Conservation (phyloP, 1,139 yeast species). For the Lodderomyces pseudojiufengensis region DNA sequence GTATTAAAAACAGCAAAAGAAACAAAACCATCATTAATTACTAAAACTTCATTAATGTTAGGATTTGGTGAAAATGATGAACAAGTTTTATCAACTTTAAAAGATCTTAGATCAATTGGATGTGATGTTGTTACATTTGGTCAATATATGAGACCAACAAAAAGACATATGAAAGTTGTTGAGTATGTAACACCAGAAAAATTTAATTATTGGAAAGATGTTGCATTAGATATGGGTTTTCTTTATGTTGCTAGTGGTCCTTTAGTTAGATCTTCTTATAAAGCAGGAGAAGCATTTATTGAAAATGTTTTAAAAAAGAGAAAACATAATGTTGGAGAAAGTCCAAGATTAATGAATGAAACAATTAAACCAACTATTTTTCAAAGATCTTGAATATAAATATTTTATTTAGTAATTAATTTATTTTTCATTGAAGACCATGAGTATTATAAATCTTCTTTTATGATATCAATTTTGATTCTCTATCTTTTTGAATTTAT, state of each 20-base stretch:
- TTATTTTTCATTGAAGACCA: too few relatives aligned
- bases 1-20: slow-evolving; percentile 80
- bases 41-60: slow-evolving; percentile 93
- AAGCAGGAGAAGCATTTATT: slow-evolving; percentile 97
- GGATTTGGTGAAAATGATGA: slow-evolving; percentile 97
- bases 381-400: slow-evolving; percentile 2
- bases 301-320: slow-evolving; percentile 89
- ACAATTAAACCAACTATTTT: slow-evolving; percentile 17
- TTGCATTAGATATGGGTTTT: slow-evolving; percentile 88
- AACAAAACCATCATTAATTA: slow-evolving; percentile 68
- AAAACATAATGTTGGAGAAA: slow-evolving; percentile 47
- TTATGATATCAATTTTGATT: too few relatives aligned
- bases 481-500: too few relatives aligned
- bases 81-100: slow-evolving; percentile 71
- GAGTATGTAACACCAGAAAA: slow-evolving; percentile 94
- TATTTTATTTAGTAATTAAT: neutral
- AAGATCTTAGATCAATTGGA: slow-evolving; percentile 65
- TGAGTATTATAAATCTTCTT: too few relatives aligned
- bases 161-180: slow-evolving; percentile 96
- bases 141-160: slow-evolving; percentile 98
- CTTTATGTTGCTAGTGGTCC: slow-evolving; percentile 97
- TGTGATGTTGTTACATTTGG: slow-evolving; percentile 99
- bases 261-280: slow-evolving; percentile 90
- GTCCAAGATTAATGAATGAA: slow-evolving; percentile 32
- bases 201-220: slow-evolving; percentile 88